These are phyloP conservation scores for Plenodomus tracheiphilus DNA, from an alignment of 2,329 filamentous ascomycete genomes.

Conservation along the genomic window DNA sequence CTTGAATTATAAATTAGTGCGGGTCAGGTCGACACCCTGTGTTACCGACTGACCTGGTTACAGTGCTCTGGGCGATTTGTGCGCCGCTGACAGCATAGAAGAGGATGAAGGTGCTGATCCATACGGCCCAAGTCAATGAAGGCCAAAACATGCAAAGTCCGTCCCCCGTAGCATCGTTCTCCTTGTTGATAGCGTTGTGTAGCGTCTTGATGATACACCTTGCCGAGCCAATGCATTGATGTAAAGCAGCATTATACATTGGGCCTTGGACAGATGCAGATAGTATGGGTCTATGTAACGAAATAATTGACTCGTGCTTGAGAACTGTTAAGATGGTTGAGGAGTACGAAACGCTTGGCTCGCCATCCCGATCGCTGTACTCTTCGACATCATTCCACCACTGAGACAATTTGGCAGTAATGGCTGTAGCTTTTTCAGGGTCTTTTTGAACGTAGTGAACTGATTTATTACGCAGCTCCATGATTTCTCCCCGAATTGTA, in stretches of 20 bases:
- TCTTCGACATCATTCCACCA: constrained; percentile 61
- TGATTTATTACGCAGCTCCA: constrained; percentile 58
- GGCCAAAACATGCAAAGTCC: constrained; percentile 51
- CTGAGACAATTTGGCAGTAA: constrained; percentile 54
- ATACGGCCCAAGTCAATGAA: constrained; percentile 57
- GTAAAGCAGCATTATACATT: constrained; percentile 54
- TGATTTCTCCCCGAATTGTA: constrained; percentile 54
- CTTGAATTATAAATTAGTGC: constrained; percentile 17
- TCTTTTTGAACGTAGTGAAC: constrained; percentile 52
- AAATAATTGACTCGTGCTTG: constrained; percentile 56
- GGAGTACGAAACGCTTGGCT: constrained; percentile 37
- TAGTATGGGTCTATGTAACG: constrained; percentile 55
- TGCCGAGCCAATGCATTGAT: constrained; percentile 57
- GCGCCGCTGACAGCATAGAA: constrained; percentile 55
- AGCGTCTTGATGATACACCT: constrained; percentile 52
- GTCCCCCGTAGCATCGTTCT: too few species aligned
- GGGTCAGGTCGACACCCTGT: not conserved
- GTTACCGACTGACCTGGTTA: constrained; percentile 44
- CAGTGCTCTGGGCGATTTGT: constrained; percentile 46
- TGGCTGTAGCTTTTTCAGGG: constrained; percentile 49
- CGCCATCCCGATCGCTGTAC: constrained; percentile 46
- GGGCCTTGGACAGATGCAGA: constrained; percentile 50
- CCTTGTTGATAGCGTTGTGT: constrained; percentile 27
- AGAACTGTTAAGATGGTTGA: constrained; percentile 49
- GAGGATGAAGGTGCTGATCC: constrained; percentile 58